Evolutionary conservation across 2,329 filamentous ascomycete genomes (phyloP), one percentile per base, ranked within the genome.

Genomic region (Chrysoporthe cubensis): DNA sequence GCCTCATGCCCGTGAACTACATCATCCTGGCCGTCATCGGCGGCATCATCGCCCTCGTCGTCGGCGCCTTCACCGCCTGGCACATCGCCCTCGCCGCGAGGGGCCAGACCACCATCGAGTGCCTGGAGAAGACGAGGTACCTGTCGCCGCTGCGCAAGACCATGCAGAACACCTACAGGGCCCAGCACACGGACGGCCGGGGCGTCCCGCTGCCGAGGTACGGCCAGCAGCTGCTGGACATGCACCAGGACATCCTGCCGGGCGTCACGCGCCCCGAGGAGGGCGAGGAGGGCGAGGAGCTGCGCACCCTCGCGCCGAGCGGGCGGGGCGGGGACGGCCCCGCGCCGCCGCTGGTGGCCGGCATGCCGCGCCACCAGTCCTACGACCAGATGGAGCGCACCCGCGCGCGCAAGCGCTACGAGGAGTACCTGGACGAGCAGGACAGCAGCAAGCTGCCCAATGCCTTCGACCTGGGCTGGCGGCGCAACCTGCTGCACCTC

Each of bases 41-140:
- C 48, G 95, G 94, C 16, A 96, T 99, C 72, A 96, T 99, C 70
- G 93, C 93, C 0, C 79, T 99, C 9, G 95, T 97, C 1, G 84
- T 99, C 26, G 90, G 90, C 14, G 93, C 92, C 0, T 99, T 99
- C 76, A 97, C 94, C 0, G 86, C 82, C 1, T 99, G 96, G 94
- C 96, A 99, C 82, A 85, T 98, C 66, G 88, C 91, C 77, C 85
- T 99, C 1, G 92, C 93, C 1, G 81, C 87, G 65, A 86, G 87
- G 37, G 93, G 93, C 3, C 90, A 96, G 79, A 99, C 96, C 0
- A 99, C 96, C 3, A 97, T 99, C 68, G 96, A 99, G 78, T 97
- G 91, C 74, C 82, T 99, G 69, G 96, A 99, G 79, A 97, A 96
- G 83, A 98, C 95, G 1, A 88, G 96, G 66, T 99, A 99, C 79